These are phyloP conservation scores for Piper betle DNA, from an alignment of 164 flowering plant species.

Conservation along the genomic window DNA sequence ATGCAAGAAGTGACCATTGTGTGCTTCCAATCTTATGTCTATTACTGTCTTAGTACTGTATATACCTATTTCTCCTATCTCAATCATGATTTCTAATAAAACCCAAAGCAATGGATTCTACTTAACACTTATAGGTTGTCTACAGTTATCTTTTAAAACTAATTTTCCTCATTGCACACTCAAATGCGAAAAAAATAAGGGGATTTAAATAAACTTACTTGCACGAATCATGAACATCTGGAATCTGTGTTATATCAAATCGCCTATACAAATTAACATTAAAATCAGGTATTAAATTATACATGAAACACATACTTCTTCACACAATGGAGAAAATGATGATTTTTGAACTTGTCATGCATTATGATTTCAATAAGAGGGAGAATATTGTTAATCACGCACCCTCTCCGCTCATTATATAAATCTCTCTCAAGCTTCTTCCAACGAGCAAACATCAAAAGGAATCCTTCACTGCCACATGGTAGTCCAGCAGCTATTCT, in stretches of 20 bases:
- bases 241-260: conserved; percentile 93
- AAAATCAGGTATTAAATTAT: too few species aligned
- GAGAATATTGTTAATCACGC: conserved; percentile 13
- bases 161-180: neutral
- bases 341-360: neutral
- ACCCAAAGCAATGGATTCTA: neutral
- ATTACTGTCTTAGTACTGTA: too few species aligned
- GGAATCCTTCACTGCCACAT: conserved; percentile 98
- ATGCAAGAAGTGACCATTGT: too few species aligned
- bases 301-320: neutral
- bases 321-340: too few species aligned
- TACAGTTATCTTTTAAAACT: too few species aligned
- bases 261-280: conserved; percentile 58
- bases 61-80: too few species aligned
- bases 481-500: conserved; percentile 99
- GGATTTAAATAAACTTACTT: conserved; percentile 62
- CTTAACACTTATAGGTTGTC: neutral
- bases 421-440: conserved; percentile 95
- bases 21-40: too few species aligned
- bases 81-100: too few species aligned
- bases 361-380: neutral
- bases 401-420: conserved; percentile 94
- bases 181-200: neutral
- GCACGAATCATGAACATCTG: conserved; percentile 99
- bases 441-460: conserved; percentile 99